Percentiles rank a stretch among this genome's conserved stretches.
Evolutionary conservation across 129 eudicot genomes (phyloP).

Genomic region (Artemisia annua): DNA sequence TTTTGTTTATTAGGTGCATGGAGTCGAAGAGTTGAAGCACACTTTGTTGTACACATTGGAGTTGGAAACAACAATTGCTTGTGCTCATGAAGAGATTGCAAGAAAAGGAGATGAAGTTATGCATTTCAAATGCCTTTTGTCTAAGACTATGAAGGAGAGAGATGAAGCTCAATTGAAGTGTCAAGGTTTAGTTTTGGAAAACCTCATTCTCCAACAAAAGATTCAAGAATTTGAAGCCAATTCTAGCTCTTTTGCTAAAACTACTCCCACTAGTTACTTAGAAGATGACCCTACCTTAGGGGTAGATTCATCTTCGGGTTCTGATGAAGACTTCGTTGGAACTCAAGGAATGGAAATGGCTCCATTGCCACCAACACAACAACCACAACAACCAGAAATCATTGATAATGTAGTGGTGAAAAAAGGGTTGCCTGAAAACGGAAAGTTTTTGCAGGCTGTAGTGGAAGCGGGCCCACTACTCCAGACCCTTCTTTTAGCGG

Average conservation of each 20-base stretch:
- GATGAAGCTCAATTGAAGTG: slow-evolving; percentile 70
- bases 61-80: slow-evolving; percentile 60
- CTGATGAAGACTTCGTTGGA: slow-evolving; percentile 43
- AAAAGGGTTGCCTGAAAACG: slow-evolving; percentile 71
- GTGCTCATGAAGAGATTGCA: slow-evolving; percentile 81
- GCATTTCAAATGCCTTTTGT: slow-evolving; percentile 57
- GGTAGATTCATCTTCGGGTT: slow-evolving; percentile 50
- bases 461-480: slow-evolving; percentile 95
- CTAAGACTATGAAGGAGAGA: slow-evolving; percentile 57
- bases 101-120: slow-evolving; percentile 72
- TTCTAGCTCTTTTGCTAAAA: slow-evolving; percentile 23
- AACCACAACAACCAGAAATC: slow-evolving; percentile 21
- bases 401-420: slow-evolving; percentile 32
- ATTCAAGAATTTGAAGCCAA: slow-evolving; percentile 42
- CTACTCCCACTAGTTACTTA: slow-evolving; percentile 33
- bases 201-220: slow-evolving; percentile 51
- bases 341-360: slow-evolving; percentile 35
- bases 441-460: slow-evolving; percentile 82
- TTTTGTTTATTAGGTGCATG: slow-evolving; percentile 35
- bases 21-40: slow-evolving; percentile 66
- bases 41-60: slow-evolving; percentile 71
- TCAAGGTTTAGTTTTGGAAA: slow-evolving; percentile 56
- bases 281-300: slow-evolving; percentile 45
- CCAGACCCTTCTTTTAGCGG: slow-evolving; percentile 82
- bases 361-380: slow-evolving; percentile 23